phyloP scores from a whole-genome alignment of 1,284 basidiomycete species.

The Apiotrichum laibachii region DNA sequence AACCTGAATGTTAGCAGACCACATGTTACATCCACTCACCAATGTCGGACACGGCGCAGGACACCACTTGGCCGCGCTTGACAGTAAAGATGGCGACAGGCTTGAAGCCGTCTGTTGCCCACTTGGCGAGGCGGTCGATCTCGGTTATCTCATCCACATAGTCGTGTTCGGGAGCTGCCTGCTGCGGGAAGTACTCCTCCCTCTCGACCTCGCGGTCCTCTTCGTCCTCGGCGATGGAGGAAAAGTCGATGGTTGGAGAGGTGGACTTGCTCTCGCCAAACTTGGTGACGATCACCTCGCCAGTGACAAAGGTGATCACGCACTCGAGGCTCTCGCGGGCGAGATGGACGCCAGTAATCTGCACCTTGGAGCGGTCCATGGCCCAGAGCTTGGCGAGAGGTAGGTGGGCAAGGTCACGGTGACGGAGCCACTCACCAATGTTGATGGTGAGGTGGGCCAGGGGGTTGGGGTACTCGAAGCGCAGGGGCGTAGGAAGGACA shows the following conservation, averaged over 20 bases:
- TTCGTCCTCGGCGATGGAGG: constrained; percentile 12
- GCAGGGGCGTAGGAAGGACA: constrained; percentile 53
- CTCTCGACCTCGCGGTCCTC: constrained; percentile 28
- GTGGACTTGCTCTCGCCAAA: constrained; percentile 48
- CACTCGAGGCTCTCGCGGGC: constrained; percentile 67
- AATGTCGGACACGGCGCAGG: constrained; percentile 65
- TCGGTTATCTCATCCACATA: constrained; percentile 43
- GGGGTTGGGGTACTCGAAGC: constrained; percentile 60
- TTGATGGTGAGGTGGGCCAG: constrained; percentile 66
- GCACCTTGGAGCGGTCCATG: constrained; percentile 42
- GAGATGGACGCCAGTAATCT: constrained; percentile 60
- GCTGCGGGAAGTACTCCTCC: constrained; percentile 33
- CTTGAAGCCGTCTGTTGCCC: constrained; percentile 56
- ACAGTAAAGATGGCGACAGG: constrained; percentile 64
- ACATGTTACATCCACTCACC: constrained; percentile 54
- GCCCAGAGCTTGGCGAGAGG: constrained; percentile 46
- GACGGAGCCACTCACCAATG: constrained; percentile 54
- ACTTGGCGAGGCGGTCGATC: constrained; percentile 50
- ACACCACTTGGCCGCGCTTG: constrained; percentile 56
- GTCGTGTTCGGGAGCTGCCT: neutral
- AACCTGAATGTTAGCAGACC: constrained; percentile 56
- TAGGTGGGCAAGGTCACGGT: constrained; percentile 41
- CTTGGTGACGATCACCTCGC: constrained; percentile 65
- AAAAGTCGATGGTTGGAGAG: neutral
- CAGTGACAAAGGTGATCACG: constrained; percentile 61